Base-by-base conservation (phyloP, 441 rosid genomes). In the Lepidium campestre region DNA sequence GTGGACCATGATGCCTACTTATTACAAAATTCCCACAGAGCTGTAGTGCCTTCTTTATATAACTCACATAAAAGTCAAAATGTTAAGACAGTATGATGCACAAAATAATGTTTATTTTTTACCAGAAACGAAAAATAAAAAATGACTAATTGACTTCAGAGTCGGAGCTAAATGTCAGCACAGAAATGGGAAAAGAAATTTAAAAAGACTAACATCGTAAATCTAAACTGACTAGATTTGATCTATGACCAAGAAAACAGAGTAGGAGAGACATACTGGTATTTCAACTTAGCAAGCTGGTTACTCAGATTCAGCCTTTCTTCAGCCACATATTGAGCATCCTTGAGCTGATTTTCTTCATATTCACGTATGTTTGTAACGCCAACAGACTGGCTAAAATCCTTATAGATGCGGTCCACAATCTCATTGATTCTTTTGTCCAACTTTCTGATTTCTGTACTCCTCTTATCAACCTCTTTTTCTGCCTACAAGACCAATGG, bases 271-370 rank as follows among this genome's bases (percentile, higher is more conserved):
- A 83, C 99, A 65, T 92, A 95, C 99, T 92, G 98, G 80, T 92
- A 92, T 67, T 92, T 95, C 81, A 90, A 79, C 87, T 95, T 95
- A 23, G 98, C 84, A 53, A 95, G 85, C 89, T 92, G 99, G 74
- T 84, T 93, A 67, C 95, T 92, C 76, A 95, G 79, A 76, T 75
- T 85, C 75, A 95, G 86, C 83, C 97, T 92, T 74, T 90, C 98
- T 63, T 95, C 97, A 65, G 93, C 99, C 84, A 85, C 85, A 68
- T 81, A 65, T 78, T 90, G 86, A 45, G 98, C 95, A 81, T 79
- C 90, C 85, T 93, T 92, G 59, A 95, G 85, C 82, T 95, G 96
- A 71, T 85, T 90, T 81, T 95, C 99, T 78, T 95, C 98, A 77
- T 90, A 95, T 79, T 90, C 96, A 60, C 96, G 99, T 71, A 95